A percentile compares a stretch with the other conserved stretches of the same genome.
phyloP scores from a whole-genome alignment of 768 basidiomycete species.

The Calocera viscosa region DNA sequence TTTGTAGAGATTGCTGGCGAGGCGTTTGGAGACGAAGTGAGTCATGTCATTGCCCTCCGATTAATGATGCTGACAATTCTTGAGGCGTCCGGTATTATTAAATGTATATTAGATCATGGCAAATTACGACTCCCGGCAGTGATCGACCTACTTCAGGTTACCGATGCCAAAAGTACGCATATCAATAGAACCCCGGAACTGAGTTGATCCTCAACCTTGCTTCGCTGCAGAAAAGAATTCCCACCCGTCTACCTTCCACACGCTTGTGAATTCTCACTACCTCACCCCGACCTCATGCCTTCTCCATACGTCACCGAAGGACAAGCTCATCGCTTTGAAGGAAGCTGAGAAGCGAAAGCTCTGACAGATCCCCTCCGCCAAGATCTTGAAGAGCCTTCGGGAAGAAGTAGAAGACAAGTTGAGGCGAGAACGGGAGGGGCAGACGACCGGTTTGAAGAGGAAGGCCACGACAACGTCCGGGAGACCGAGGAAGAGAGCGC shows the following conservation, averaged over 20 bases:
- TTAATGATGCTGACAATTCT: background rate
- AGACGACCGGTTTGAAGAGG: constrained; percentile 35
- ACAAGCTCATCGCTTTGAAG: constrained; percentile 71
- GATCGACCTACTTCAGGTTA: constrained; percentile 32
- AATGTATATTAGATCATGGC: constrained; percentile 68
- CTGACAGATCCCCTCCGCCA: background rate
- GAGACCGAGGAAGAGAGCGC: constrained; percentile 55
- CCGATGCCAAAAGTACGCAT: constrained; percentile 46
- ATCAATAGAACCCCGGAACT: background rate
- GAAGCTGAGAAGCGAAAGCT: constrained; percentile 48
- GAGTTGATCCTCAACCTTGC: background rate
- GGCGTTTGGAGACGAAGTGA: constrained; percentile 56
- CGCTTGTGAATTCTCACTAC: constrained; percentile 60
- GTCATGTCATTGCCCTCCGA: constrained; percentile 24
- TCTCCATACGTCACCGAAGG: constrained; percentile 67
- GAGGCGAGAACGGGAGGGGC: background rate
- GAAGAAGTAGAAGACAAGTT: background rate
- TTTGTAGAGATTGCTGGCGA: constrained; percentile 64
- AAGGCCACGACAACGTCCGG: constrained; percentile 63
- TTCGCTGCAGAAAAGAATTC: constrained; percentile 23
- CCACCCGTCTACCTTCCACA: constrained; percentile 51
- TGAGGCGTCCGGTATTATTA: constrained; percentile 68
- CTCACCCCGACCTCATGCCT: constrained; percentile 66
- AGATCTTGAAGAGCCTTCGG: background rate
- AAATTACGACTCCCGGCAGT: constrained; percentile 71